A percentile compares a stretch with the other conserved stretches of the same genome.
phyloP scores from a whole-genome alignment of 345 rosid genomes.

The Gossypium australe region DNA sequence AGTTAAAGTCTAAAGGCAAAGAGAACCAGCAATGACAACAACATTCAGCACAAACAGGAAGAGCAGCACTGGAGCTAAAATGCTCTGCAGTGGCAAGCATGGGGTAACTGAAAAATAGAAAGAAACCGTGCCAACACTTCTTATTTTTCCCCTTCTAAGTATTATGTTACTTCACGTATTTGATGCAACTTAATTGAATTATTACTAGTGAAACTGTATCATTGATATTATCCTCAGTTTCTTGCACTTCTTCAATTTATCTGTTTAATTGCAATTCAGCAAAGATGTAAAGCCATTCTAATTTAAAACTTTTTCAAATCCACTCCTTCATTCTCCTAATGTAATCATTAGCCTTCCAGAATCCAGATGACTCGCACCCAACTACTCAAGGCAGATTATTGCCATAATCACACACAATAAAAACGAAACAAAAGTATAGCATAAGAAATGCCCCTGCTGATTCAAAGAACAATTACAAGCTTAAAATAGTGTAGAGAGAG shows the following conservation, averaged over 20 bases:
- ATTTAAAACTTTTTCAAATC: neutral
- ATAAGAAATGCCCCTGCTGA: neutral
- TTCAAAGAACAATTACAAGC: neutral
- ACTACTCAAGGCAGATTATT: neutral
- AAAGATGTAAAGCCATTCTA: neutral
- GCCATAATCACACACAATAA: neutral
- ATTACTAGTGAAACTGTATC: neutral
- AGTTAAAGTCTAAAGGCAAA: neutral
- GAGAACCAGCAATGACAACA: neutral
- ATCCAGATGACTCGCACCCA: neutral
- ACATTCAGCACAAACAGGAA: neutral
- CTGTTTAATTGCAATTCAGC: neutral
- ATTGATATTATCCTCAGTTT: neutral
- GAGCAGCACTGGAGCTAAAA: neutral
- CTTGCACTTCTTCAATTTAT: neutral
- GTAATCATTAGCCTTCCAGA: neutral
- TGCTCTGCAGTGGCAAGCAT: neutral
- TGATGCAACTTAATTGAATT: neutral
- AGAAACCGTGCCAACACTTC: neutral
- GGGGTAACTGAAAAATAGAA: neutral
- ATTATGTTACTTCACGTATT: neutral
- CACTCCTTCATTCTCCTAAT: constrained; percentile 1
- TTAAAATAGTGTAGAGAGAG: neutral
- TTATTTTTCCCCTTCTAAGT: neutral
- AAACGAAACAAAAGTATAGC: neutral